These are phyloP conservation scores for Polygonum aviculare DNA, from an alignment of 148 eudicot species.

Conservation along the genomic window DNA sequence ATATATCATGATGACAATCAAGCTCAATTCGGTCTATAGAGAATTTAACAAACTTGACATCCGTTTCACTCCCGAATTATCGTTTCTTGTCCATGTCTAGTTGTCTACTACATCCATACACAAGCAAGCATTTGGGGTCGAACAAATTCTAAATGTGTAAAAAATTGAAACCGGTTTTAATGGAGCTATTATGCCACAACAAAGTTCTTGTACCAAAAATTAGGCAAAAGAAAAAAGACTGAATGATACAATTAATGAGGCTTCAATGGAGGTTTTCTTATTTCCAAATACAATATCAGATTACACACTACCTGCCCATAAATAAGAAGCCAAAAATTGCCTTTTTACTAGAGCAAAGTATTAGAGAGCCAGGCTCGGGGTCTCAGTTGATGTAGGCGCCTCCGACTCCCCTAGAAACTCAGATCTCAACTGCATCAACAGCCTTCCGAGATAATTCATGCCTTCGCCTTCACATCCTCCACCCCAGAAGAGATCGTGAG, in stretches of 20 bases:
- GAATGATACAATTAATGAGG: background rate
- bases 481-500: conserved; percentile 96
- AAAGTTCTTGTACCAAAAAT: background rate
- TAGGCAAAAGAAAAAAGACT: background rate
- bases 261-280: background rate
- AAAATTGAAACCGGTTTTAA: too few relatives aligned
- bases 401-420: conserved; percentile 57
- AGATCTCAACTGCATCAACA: conserved; percentile 83
- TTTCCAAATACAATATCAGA: background rate
- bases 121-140: background rate
- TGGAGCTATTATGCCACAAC: background rate
- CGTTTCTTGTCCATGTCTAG: background rate
- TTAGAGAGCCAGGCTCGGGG: conserved; percentile 2
- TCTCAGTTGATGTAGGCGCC: conserved; percentile 19
- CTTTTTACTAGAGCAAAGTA: background rate
- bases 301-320: background rate
- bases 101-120: background rate
- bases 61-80: background rate
- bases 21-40: too few relatives aligned
- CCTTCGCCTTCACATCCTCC: conserved; percentile 99
- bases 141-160: background rate
- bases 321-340: background rate
- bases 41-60: too few relatives aligned
- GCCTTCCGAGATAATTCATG: conserved; percentile 84
- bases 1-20: too few relatives aligned